Base-by-base conservation (phyloP, 179 eudicot species). In the Corrigiola litoralis region DNA sequence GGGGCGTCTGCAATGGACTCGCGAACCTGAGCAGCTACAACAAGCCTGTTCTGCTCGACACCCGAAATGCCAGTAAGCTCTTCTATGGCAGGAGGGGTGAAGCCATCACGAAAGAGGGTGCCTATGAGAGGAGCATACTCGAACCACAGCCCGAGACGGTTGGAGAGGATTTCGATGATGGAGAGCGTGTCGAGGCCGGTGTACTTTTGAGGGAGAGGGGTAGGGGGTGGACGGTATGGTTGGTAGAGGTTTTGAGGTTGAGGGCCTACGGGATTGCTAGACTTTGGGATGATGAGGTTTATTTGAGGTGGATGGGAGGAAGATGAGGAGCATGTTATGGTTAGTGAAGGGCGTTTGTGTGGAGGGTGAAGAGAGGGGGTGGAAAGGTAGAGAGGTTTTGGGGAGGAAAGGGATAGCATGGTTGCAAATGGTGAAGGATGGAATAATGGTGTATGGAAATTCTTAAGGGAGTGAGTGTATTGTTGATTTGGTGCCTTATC, bases 41-140 rank as follows among this genome's bases (percentile, higher is more conserved):
- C 84, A 21, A 90, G 71, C 14, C 77, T 79, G 44, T 87, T 92
- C 69, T 92, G 98, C 6, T 92, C 98, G 16, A 73, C 79, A 2
- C 90, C 89, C 14, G 92, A 36, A 33, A 92, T 82, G 0, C 98
- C 95, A 1, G 96, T 92, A 53, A 87, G 70, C 44, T 92, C 92
- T 37, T 92, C 96, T 21, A 92, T 37, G 20, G 75, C 45, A 9
- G 92, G 58, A 2, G 90, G 84, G 3, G 75, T 45, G 53, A 90
- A 90, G 1, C 96, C 96, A 62, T 87, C 90, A 4, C 78, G 75
- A 40, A 61, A 46, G 21, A 92, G 83, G 37, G 84, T 34, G 20
- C 85, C 72, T 57, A 92, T 81, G 4, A 89, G 79, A 0, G 96
- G 91, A n/a, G 95, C 98, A 51, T 82, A 87, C 40, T 92, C 95